Evolutionary conservation across 164 flowering plant genomes (phyloP).

Genomic region (Stephania japonica): DNA sequence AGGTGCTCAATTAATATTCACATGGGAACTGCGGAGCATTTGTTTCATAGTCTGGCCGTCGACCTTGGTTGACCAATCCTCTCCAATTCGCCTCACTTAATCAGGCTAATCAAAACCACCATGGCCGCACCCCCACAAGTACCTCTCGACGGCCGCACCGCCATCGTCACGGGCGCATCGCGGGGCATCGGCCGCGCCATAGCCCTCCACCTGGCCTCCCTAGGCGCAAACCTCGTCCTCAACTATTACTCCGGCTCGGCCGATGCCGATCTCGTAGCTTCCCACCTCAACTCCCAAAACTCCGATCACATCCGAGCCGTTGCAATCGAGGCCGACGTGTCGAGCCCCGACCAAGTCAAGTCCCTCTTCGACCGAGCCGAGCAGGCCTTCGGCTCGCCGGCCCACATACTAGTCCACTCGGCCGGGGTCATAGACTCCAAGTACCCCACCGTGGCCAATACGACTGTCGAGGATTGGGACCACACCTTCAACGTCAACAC

Average conservation of each 20-base stretch:
- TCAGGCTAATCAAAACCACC: no score
- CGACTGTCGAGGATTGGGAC: slow-evolving; percentile 37
- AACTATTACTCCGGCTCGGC: slow-evolving; percentile 37
- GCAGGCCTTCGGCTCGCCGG: slow-evolving; percentile 21
- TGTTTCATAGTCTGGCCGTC: no score
- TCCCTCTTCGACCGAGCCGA: slow-evolving; percentile 40
- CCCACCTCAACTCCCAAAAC: slow-evolving; percentile 23
- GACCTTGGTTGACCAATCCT: no score
- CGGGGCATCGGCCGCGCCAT: slow-evolving; percentile 50
- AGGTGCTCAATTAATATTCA: no score
- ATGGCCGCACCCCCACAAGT: neutral
- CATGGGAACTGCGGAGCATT: no score
- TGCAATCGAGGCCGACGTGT: slow-evolving; percentile 32
- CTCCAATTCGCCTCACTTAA: no score
- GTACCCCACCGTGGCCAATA: slow-evolving; percentile 32
- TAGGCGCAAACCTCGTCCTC: slow-evolving; percentile 41
- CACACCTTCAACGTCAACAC: slow-evolving; percentile 28
- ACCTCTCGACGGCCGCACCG: slow-evolving; percentile 27
- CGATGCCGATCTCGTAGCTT: slow-evolving; percentile 28
- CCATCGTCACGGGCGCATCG: slow-evolving; percentile 48
- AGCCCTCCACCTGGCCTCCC: slow-evolving; percentile 45
- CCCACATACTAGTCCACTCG: slow-evolving; percentile 34
- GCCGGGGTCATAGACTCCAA: slow-evolving; percentile 40
- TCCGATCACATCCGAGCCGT: slow-evolving; percentile 19
- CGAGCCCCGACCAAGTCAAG: slow-evolving; percentile 42